Evolutionary conservation across 345 rosid species (phyloP).

Genomic region (Eucalyptus guilfoylei): DNA sequence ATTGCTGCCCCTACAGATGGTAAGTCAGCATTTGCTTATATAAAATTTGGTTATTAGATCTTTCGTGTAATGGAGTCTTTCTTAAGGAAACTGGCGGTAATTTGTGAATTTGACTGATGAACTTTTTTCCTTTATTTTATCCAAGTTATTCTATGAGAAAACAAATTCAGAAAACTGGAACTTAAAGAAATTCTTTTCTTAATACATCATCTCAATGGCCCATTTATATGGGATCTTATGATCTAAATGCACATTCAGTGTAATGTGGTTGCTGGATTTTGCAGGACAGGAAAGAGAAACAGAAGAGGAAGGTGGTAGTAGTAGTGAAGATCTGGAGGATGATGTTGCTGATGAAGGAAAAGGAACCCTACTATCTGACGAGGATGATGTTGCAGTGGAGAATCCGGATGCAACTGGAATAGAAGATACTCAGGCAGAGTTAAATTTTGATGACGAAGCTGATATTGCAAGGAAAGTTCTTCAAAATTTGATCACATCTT

Average conservation of each 20-base stretch:
- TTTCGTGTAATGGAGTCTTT: background rate
- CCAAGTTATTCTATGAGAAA: background rate
- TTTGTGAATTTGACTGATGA: background rate
- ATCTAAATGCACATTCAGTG: background rate
- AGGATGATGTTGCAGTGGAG: slow-evolving; percentile 9
- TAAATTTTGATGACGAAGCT: slow-evolving; percentile 72
- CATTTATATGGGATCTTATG: background rate
- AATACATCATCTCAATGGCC: background rate
- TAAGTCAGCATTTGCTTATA: slow-evolving; percentile 7
- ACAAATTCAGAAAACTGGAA: background rate
- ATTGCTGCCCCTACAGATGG: slow-evolving; percentile 40
- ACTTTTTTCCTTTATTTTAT: background rate
- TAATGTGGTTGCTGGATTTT: background rate
- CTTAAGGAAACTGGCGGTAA: background rate
- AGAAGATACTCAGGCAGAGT: slow-evolving; percentile 13
- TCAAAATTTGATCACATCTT: slow-evolving; percentile 36
- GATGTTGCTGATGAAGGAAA: slow-evolving; percentile 14
- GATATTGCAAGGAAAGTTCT: slow-evolving; percentile 71
- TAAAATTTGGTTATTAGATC: background rate
- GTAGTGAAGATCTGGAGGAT: slow-evolving; percentile 56
- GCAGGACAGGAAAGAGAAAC: slow-evolving; percentile 38
- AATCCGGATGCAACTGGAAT: slow-evolving; percentile 8
- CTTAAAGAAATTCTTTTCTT: background rate
- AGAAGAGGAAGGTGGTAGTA: slow-evolving; percentile 33
- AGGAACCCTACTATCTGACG: slow-evolving; percentile 3